Percentiles rank a stretch among this genome's conserved stretches.
Evolutionary conservation across 1,284 basidiomycete genomes (phyloP).

Genomic region (Cryptococcus jaspeensis): DNA sequence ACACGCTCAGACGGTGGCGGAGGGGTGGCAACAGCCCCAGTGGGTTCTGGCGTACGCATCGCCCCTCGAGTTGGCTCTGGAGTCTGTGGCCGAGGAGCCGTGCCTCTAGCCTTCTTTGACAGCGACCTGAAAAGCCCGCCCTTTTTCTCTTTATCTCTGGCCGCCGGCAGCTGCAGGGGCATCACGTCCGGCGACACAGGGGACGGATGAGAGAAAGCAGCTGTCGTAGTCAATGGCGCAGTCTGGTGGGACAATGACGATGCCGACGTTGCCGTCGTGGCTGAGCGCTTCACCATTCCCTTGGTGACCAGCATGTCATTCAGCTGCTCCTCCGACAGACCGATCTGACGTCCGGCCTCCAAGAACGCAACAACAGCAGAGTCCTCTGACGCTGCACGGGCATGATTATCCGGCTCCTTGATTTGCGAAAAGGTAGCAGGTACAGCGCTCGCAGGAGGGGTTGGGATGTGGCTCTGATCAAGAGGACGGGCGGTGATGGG

Average conservation of each 20-base stretch:
- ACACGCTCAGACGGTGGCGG: neutral
- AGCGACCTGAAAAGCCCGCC: constrained; percentile 27
- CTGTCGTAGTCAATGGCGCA: neutral
- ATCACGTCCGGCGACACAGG: neutral
- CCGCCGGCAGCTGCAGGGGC: neutral
- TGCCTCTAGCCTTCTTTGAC: constrained; percentile 21
- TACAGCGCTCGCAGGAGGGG: constrained; percentile 21
- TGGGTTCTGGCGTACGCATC: neutral
- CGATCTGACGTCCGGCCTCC: constrained; percentile 39
- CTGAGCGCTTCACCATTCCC: constrained; percentile 19
- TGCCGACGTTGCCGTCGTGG: neutral
- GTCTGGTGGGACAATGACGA: neutral
- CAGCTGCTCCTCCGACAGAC: constrained; percentile 36
- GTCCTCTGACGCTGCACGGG: constrained; percentile 23
- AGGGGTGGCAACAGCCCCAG: neutral
- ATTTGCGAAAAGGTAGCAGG: constrained; percentile 3
- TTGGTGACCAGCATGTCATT: constrained; percentile 36
- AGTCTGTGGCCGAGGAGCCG: neutral
- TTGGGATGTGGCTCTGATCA: neutral
- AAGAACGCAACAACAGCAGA: constrained; percentile 37
- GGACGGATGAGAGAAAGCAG: neutral
- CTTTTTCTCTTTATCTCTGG: constrained; percentile 16
- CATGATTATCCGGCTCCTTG: constrained; percentile 3
- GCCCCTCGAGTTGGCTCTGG: neutral
- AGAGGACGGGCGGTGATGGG: neutral